phyloP scores from a whole-genome alignment of 2,329 filamentous ascomycete species.

The Calonectria ilicicola region DNA sequence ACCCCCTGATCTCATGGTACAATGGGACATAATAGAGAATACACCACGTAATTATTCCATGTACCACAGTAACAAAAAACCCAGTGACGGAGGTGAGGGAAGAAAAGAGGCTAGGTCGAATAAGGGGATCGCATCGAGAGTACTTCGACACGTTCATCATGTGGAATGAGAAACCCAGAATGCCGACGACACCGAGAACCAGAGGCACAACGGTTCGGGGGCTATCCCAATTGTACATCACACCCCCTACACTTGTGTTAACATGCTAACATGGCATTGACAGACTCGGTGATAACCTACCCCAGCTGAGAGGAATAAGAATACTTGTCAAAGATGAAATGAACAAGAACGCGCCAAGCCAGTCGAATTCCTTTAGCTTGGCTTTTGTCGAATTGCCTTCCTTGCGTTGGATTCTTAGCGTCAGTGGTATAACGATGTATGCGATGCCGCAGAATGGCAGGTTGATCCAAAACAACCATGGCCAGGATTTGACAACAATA shows the following conservation, averaged over 20 bases:
- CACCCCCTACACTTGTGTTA: constrained; percentile 58
- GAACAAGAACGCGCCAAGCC: constrained; percentile 71
- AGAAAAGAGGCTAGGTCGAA: constrained; percentile 38
- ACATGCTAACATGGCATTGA: background rate
- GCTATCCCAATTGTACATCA: constrained; percentile 73
- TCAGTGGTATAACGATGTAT: constrained; percentile 34
- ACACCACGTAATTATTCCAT: constrained; percentile 38
- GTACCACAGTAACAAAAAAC: constrained; percentile 37
- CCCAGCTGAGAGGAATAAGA: constrained; percentile 38
- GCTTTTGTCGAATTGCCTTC: constrained; percentile 15
- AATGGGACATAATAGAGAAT: constrained; percentile 37
- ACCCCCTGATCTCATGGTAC: constrained; percentile 38
- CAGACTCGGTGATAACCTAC: constrained; percentile 16
- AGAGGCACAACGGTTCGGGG: constrained; percentile 73
- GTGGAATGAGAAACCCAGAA: constrained; percentile 33
- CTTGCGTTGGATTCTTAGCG: constrained; percentile 34
- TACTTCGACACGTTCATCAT: constrained; percentile 36
- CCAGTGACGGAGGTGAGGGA: constrained; percentile 36
- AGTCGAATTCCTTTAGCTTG: constrained; percentile 63
- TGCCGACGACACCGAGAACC: constrained; percentile 62
- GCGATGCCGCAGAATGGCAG: constrained; percentile 60
- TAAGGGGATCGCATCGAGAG: constrained; percentile 36
- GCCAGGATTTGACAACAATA: constrained; percentile 65
- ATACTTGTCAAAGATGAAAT: constrained; percentile 65
- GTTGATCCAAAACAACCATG: constrained; percentile 76